A percentile compares a stretch with the other conserved stretches of the same genome.
phyloP scores from a whole-genome alignment of 2,329 filamentous ascomycete genomes.

The Rosellinia necatrix region DNA sequence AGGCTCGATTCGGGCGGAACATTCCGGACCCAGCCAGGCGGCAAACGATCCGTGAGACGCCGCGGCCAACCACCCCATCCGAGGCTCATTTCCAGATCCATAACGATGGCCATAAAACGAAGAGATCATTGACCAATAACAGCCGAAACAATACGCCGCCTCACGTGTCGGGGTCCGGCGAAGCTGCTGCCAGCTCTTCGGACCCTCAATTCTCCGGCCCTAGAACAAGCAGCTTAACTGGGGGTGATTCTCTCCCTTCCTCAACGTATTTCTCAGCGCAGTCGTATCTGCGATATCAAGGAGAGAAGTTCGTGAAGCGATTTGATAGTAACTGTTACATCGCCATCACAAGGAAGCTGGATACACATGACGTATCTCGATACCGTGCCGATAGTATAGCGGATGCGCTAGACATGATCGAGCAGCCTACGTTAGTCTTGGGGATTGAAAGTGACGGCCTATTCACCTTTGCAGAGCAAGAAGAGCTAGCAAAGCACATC shows the following conservation, averaged over 20 bases:
- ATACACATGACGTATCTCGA: constrained; percentile 93
- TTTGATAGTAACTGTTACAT: constrained; percentile 99
- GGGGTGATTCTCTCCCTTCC: constrained; percentile 57
- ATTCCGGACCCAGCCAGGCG: constrained; percentile 82
- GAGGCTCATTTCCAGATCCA: constrained; percentile 80
- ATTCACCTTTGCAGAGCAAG: constrained; percentile 95
- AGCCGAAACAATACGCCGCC: constrained; percentile 43
- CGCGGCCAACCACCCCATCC: constrained; percentile 64
- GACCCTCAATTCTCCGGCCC: constrained; percentile 76
- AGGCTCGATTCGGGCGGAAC: constrained; percentile 92
- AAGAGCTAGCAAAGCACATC: constrained; percentile 85
- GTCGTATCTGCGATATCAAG: constrained; percentile 96
- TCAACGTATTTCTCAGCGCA: constrained; percentile 97
- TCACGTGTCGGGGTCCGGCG: constrained; percentile 28
- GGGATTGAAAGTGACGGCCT: constrained; percentile 95
- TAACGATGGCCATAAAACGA: constrained; percentile 77
- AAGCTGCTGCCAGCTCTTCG: constrained; percentile 33
- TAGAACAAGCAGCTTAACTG: constrained; percentile 54
- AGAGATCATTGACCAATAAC: constrained; percentile 56
- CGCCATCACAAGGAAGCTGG: constrained; percentile 94
- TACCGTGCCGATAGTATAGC: constrained; percentile 70
- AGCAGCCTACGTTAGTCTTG: constrained; percentile 88
- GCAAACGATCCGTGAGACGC: constrained; percentile 77
- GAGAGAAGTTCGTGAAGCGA: constrained; percentile 92
- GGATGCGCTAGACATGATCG: constrained; percentile 77